Conservation (phyloP, 129 eudicot genomes). For the Pulicaria dysenterica region DNA sequence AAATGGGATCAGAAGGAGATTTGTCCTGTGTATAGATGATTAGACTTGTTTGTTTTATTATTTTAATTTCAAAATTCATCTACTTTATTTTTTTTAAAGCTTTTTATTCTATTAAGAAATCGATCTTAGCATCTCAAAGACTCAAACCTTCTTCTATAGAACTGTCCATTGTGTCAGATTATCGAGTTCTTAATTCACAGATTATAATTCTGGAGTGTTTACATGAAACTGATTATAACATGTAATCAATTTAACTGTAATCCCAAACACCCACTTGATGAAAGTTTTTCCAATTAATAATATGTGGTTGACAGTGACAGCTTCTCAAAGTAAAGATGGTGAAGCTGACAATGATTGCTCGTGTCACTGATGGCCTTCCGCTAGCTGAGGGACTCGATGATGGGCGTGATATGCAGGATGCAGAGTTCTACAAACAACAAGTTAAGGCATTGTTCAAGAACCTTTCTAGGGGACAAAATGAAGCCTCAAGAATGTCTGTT, state of each 20-base stretch:
- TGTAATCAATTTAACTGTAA: too few species aligned
- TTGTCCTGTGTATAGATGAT: background rate
- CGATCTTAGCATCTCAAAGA: slow-evolving; percentile 5
- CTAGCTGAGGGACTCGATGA: slow-evolving; percentile 97
- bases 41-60: too few species aligned
- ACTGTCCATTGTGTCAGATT: too few species aligned
- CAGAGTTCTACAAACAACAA: slow-evolving; percentile 92
- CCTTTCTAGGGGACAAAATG: slow-evolving; percentile 92
- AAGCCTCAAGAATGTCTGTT: slow-evolving; percentile 93
- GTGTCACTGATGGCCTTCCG: slow-evolving; percentile 96
- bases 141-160: background rate
- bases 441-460: slow-evolving; percentile 89
- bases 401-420: slow-evolving; percentile 90
- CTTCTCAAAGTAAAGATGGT: slow-evolving; percentile 67
- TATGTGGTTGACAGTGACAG: slow-evolving; percentile 39
- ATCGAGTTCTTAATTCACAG: too few species aligned
- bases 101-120: background rate
- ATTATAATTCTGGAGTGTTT: too few species aligned
- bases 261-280: background rate
- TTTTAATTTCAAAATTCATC: background rate
- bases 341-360: slow-evolving; percentile 99
- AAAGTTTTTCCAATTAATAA: background rate
- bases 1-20: background rate
- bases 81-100: background rate
- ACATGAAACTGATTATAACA: too few species aligned